Evolutionary conservation across 2,329 filamentous ascomycete genomes (phyloP).

Genomic region (Colletotrichum gigasporum): DNA sequence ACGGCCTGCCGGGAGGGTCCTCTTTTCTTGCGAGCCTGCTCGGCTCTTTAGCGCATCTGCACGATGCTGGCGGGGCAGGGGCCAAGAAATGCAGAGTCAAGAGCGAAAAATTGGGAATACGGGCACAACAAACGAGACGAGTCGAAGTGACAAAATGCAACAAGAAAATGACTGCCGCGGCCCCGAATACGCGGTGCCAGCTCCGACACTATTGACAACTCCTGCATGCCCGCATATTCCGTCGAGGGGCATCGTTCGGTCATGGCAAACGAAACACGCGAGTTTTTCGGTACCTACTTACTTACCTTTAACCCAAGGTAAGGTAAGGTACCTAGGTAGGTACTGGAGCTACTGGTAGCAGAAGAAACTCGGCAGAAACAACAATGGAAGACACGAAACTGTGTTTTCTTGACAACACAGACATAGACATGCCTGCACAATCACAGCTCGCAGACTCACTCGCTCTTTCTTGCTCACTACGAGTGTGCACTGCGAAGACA

Average conservation of each 20-base stretch:
- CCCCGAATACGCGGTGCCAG: not conserved
- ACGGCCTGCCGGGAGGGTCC: not conserved
- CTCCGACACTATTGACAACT: not conserved
- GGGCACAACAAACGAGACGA: constrained; percentile 17
- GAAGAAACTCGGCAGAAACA: not conserved
- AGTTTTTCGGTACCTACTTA: not conserved
- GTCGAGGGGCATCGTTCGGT: not conserved
- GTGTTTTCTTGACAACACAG: too few species aligned
- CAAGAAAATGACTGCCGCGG: not conserved
- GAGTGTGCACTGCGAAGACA: too few species aligned
- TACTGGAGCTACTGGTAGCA: too few species aligned
- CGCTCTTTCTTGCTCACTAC: not conserved
- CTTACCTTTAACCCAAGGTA: too few species aligned
- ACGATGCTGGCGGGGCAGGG: not conserved
- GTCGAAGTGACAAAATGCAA: not conserved
- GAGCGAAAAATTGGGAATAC: constrained; percentile 16
- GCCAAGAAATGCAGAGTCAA: not conserved
- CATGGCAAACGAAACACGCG: constrained; percentile 3
- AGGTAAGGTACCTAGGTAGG: too few species aligned
- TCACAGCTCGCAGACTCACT: not conserved
- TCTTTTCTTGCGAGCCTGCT: constrained; percentile 8
- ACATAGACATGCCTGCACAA: not conserved
- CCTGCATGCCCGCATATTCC: not conserved
- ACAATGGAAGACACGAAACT: too few species aligned
- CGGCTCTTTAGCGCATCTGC: constrained; percentile 27